Evolutionary conservation across 75 land plant species (phyloP).

Genomic region (Isoetes taiwanensis): DNA sequence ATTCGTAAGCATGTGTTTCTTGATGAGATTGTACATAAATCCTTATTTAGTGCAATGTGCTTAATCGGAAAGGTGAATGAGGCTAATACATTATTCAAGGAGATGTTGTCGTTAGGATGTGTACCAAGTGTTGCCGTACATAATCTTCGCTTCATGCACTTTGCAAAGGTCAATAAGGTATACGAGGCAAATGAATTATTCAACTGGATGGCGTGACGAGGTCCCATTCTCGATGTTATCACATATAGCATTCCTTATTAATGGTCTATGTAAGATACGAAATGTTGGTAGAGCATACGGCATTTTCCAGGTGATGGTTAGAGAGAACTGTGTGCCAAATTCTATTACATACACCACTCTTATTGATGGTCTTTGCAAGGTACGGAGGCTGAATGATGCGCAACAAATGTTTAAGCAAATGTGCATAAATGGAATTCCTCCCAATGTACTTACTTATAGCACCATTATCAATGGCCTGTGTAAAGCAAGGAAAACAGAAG

Average conservation of each 20-base stretch:
- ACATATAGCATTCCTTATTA: slow-evolving; percentile 21
- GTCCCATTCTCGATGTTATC: slow-evolving; percentile 12
- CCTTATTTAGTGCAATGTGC: too few species aligned
- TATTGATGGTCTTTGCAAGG: slow-evolving; percentile 30
- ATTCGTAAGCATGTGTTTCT: too few species aligned
- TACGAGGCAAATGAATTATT: slow-evolving; percentile 31
- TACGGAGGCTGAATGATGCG: slow-evolving; percentile 14
- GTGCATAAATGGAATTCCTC: slow-evolving; percentile 20
- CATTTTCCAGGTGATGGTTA: slow-evolving; percentile 22
- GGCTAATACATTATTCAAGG: slow-evolving; percentile 24
- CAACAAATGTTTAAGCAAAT: slow-evolving; percentile 31
- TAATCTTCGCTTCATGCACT: slow-evolving; percentile 23
- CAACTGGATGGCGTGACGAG: slow-evolving; percentile 18
- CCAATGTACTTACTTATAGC: slow-evolving; percentile 28
- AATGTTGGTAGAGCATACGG: slow-evolving; percentile 35
- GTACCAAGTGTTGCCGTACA: slow-evolving; percentile 30
- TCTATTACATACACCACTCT: slow-evolving; percentile 22
- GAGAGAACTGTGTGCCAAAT: slow-evolving; percentile 16
- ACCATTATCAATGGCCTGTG: slow-evolving; percentile 32
- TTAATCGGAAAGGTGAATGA: slow-evolving; percentile 29
- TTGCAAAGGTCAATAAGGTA: slow-evolving; percentile 23
- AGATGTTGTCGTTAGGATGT: slow-evolving; percentile 31
- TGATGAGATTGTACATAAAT: too few species aligned
- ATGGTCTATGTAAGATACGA: slow-evolving; percentile 25
- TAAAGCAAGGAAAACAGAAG: slow-evolving; percentile 16